Conservation (phyloP, 441 rosid genomes). For the Gossypium davidsonii region DNA sequence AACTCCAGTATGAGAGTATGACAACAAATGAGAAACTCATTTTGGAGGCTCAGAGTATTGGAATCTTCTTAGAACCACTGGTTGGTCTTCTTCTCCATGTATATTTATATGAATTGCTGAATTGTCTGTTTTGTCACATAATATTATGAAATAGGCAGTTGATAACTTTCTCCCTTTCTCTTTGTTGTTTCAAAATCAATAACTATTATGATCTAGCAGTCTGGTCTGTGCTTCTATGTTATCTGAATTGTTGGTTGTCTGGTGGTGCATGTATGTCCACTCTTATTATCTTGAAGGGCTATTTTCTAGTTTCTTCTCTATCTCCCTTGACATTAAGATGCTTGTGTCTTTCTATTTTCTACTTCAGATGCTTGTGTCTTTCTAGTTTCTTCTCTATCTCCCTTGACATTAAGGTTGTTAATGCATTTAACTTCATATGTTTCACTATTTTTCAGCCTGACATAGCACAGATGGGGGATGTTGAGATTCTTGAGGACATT, state of each 20-base stretch:
- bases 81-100: slow-evolving; percentile 35
- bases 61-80: slow-evolving; percentile 64
- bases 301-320: slow-evolving; percentile 6
- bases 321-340: neutral
- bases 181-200: neutral
- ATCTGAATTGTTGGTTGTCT: neutral
- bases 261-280: slow-evolving; percentile 1
- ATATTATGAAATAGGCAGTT: neutral
- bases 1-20: slow-evolving; percentile 53
- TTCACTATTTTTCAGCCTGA: slow-evolving; percentile 46
- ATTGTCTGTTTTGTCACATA: neutral
- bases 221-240: neutral
- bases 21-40: slow-evolving; percentile 60
- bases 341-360: no score
- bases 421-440: slow-evolving; percentile 13
- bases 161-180: neutral
- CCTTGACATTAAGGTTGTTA: neutral
- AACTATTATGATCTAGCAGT: neutral
- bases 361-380: neutral
- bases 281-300: slow-evolving; percentile 2
- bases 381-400: slow-evolving; percentile 6
- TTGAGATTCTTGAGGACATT: slow-evolving; percentile 49
- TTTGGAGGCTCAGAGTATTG: slow-evolving; percentile 79
- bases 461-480: slow-evolving; percentile 46
- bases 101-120: slow-evolving; percentile 3